Conservation (phyloP, 1,284 basidiomycete species). For the Apiotrichum gamsii region DNA sequence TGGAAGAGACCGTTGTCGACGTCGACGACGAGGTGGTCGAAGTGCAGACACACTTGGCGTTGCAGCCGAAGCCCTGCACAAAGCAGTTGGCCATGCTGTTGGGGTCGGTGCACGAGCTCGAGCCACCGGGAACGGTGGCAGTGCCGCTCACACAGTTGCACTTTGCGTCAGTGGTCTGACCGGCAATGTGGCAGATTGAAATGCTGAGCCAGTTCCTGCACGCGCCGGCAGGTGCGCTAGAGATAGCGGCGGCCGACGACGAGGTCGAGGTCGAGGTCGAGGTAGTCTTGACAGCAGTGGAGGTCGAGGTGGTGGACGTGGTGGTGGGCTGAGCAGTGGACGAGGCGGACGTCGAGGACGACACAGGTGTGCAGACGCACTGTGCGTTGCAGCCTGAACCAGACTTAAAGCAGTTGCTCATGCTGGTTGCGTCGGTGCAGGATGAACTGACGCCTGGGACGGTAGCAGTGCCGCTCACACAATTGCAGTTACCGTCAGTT, state of each 20-base stretch:
- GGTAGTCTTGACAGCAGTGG: too few relatives aligned
- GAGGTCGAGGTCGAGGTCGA: neutral
- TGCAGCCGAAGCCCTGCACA: conserved; percentile 1
- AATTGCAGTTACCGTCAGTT: conserved; percentile 1
- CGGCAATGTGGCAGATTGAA: conserved; percentile 1
- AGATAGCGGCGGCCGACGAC: neutral
- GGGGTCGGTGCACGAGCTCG: neutral
- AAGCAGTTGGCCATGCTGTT: conserved; percentile 6
- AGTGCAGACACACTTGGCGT: conserved; percentile 6
- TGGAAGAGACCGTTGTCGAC: neutral
- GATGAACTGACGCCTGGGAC: conserved; percentile 1
- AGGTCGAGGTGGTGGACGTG: neutral
- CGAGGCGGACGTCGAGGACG: neutral
- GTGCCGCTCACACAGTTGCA: conserved; percentile 3
- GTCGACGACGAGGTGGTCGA: neutral
- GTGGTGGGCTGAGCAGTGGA: neutral
- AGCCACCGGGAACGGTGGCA: conserved; percentile 1
- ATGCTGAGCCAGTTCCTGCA: neutral
- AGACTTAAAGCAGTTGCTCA: conserved; percentile 5
- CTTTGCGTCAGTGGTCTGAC: neutral
- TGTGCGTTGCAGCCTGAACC: conserved; percentile 4
- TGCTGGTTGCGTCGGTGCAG: conserved; percentile 2
- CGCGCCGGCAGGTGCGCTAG: neutral
- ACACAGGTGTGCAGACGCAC: neutral
- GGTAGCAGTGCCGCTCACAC: neutral